Evolutionary conservation across 192 early-diverging fungal genomes (phyloP).

Genomic region (Umbelopsis ramanniana): DNA sequence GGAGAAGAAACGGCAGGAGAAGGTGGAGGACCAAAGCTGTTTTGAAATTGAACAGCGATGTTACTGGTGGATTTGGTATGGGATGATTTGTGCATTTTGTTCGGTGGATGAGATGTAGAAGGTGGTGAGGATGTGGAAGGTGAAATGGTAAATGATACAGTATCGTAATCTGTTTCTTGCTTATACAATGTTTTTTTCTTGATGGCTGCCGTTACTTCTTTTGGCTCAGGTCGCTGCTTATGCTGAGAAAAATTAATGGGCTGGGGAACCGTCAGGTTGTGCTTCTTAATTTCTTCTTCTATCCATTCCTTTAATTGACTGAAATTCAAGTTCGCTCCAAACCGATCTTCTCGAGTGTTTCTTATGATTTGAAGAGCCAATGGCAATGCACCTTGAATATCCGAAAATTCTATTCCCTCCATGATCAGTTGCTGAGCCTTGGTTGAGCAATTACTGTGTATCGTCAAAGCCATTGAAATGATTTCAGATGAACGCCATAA

Average conservation of each 20-base stretch:
- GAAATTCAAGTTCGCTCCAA: conserved; percentile 25
- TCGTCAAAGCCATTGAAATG: conserved; percentile 33
- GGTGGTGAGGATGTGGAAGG: conserved; percentile 1
- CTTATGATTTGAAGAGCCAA: conserved; percentile 25
- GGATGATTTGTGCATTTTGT: neutral
- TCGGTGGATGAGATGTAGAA: neutral
- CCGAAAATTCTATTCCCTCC: neutral
- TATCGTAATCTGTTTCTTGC: conserved; percentile 10
- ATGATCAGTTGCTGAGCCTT: conserved; percentile 16
- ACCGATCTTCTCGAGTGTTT: conserved; percentile 29
- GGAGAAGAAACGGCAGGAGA: conserved; percentile 11
- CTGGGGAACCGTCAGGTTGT: conserved; percentile 22
- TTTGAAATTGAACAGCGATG: conserved; percentile 15
- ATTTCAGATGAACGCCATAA: conserved; percentile 34
- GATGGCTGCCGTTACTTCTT: neutral
- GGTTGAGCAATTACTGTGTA: conserved; percentile 19
- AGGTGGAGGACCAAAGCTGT: conserved; percentile 24
- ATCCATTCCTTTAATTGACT: conserved; percentile 38
- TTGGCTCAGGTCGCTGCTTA: neutral
- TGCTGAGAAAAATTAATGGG: neutral
- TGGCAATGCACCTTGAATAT: conserved; percentile 28
- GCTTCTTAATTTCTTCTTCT: conserved; percentile 33
- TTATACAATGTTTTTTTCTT: neutral
- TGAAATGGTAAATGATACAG: conserved; percentile 18
- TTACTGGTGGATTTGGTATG: conserved; percentile 1